Evolutionary conservation across 2,329 filamentous ascomycete genomes (phyloP), one percentile per base, ranked within the genome.

Genomic region (Aspergillus chevalieri): DNA sequence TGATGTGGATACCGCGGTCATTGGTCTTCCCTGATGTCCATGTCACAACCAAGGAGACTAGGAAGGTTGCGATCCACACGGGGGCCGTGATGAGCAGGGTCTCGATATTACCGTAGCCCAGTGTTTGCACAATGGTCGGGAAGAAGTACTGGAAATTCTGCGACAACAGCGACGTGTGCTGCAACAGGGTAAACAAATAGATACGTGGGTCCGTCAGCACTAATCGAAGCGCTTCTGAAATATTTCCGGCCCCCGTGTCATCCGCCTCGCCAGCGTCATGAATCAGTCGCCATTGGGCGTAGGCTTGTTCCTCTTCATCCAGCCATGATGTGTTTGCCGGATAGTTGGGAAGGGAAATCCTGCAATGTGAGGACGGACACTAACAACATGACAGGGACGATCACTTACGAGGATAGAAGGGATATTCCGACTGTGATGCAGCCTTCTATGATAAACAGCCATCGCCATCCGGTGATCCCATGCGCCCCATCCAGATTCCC

Each of bases 131-230:
- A 38, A 86, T 82, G 0, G 76, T 80, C 0, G 83, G 83, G 65
- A 85, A 85, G 68, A 84, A 84, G 60, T 84, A 84, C 43, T 82
- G 79, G 57, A 84, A 83, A 1, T 77, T 79, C 57, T 81, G 78
- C 0, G 73, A 68, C 44, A 74, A 65, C 47, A 76, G 74, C 2
- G 71, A 71, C 56, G 72, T 66, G 56, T 77, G 74, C 53, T 77
- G 73, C 57, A 77, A 73, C 7, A 75, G 50, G 4, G 74, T 73
- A 9, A 77, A 72, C 6, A 69, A 57, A 44, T 68, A 67, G 46
- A 66, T 67, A 10, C 65, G 65, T 17, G 57, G 60, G 33, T 65
- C 63, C 1, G 52, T 55, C 41, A 66, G 52, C 4, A 66, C 61
- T 3, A 64, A 21, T 54, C 71, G 72, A 15, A 81, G 62, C 1